Evolutionary conservation across 352 stramenopile species (phyloP).

Genomic region (Pythium brassicae): DNA sequence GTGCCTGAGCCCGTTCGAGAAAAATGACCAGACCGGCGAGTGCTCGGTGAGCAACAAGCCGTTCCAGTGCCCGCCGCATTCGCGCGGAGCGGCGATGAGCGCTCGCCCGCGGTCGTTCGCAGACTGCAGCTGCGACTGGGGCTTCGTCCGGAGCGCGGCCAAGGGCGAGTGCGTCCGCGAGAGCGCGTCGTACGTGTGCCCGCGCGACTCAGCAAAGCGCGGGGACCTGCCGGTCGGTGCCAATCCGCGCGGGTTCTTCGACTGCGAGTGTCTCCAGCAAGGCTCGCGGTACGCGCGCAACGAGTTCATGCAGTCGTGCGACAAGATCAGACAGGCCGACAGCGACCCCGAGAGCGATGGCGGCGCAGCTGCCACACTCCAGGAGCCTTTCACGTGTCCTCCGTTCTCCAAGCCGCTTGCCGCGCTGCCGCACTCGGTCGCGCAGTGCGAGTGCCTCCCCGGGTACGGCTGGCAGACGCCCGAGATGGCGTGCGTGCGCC

Average conservation of each 20-base stretch:
- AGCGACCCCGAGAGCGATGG: neutral
- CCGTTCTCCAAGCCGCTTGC: conserved; percentile 54
- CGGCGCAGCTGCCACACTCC: neutral
- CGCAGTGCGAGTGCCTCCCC: conserved; percentile 73
- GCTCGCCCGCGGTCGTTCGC: conserved; percentile 38
- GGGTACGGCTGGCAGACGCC: conserved; percentile 71
- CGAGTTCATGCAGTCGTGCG: conserved; percentile 52
- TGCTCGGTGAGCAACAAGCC: conserved; percentile 24
- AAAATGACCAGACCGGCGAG: conserved; percentile 72
- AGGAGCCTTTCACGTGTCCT: conserved; percentile 42
- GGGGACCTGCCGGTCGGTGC: conserved; percentile 28
- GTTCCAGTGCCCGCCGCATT: conserved; percentile 36
- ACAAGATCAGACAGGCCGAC: conserved; percentile 20
- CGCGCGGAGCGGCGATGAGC: conserved; percentile 23
- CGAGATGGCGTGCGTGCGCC: conserved; percentile 56
- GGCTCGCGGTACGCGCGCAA: conserved; percentile 43
- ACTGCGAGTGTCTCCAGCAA: conserved; percentile 57
- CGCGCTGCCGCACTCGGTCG: conserved; percentile 50
- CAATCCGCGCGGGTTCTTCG: conserved; percentile 59
- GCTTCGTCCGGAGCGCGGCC: conserved; percentile 42
- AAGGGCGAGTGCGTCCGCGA: conserved; percentile 49
- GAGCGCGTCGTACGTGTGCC: conserved; percentile 51
- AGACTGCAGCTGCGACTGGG: conserved; percentile 75
- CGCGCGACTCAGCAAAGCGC: conserved; percentile 46
- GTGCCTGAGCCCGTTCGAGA: conserved; percentile 55